These are phyloP conservation scores for Coprinellus micaceus DNA, from an alignment of 768 basidiomycete genomes.

Conservation along the genomic window DNA sequence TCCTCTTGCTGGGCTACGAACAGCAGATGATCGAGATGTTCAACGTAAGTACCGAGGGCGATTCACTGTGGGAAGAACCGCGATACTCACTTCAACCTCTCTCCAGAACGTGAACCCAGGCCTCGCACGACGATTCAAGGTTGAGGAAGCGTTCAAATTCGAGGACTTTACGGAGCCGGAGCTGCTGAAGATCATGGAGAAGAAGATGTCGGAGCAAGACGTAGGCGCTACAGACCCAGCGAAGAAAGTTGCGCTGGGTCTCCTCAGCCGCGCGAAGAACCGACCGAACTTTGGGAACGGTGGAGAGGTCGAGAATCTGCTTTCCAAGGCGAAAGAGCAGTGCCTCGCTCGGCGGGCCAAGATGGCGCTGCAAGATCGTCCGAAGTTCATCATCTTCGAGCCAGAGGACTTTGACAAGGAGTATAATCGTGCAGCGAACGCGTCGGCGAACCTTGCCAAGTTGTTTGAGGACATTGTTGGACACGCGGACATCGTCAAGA, in stretches of 20 bases:
- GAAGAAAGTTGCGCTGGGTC: conserved; percentile 52
- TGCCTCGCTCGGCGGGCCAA: conserved; percentile 37
- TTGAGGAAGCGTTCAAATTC: conserved; percentile 68
- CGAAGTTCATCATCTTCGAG: conserved; percentile 46
- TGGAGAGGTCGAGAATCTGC: conserved; percentile 61
- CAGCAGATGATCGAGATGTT: conserved; percentile 73
- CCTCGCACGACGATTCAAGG: conserved; percentile 59
- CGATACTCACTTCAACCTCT: neutral
- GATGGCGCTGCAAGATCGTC: conserved; percentile 20
- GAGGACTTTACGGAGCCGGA: conserved; percentile 59
- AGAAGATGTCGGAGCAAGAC: conserved; percentile 56
- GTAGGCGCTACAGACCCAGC: conserved; percentile 53
- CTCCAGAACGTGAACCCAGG: conserved; percentile 70
- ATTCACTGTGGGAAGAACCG: too few species aligned
- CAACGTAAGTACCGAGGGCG: conserved; percentile 41
- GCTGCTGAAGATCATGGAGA: conserved; percentile 47
- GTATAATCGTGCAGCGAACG: conserved; percentile 46
- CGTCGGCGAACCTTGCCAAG: conserved; percentile 47
- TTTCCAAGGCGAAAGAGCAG: conserved; percentile 46
- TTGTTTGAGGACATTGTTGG: conserved; percentile 65
- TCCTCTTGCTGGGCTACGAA: conserved; percentile 63
- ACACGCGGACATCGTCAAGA: conserved; percentile 48
- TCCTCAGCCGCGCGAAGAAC: conserved; percentile 37
- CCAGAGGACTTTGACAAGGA: conserved; percentile 64
- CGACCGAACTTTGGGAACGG: conserved; percentile 66